phyloP scores from a whole-genome alignment of 345 rosid genomes.

The Eucalyptus brandiana region DNA sequence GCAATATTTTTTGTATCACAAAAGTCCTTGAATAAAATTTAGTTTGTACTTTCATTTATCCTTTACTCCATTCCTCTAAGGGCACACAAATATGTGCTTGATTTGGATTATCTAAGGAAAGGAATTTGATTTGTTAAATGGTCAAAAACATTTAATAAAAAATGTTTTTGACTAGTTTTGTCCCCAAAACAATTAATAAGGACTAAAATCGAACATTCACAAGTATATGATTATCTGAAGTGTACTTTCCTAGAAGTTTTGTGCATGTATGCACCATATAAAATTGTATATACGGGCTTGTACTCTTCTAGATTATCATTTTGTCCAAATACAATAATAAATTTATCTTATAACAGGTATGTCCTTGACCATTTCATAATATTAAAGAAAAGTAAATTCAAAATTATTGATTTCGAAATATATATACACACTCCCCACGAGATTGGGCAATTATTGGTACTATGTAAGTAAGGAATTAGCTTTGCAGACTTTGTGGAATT shows the following conservation, averaged over 20 bases:
- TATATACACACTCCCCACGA: rapidly evolving
- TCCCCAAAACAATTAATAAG: no score
- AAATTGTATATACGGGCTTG: no score
- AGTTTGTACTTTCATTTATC: no score
- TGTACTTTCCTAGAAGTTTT: background rate
- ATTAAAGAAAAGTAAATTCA: background rate
- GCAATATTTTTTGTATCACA: background rate
- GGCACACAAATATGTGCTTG: background rate
- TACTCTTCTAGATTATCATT: no score
- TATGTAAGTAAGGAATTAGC: background rate
- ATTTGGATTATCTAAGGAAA: no score
- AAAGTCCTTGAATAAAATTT: no score
- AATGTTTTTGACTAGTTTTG: background rate
- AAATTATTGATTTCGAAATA: background rate
- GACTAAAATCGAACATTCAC: background rate
- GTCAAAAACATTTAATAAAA: background rate
- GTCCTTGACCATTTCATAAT: no score
- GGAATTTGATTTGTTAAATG: no score
- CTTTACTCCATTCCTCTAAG: no score
- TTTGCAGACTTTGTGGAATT: background rate
- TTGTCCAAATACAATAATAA: background rate
- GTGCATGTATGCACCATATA: background rate
- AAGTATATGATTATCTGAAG: background rate
- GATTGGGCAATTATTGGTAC: background rate
- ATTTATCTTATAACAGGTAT: background rate